Conservation (phyloP, 78 protist genomes). For the Pigoraptor vietnamica region DNA sequence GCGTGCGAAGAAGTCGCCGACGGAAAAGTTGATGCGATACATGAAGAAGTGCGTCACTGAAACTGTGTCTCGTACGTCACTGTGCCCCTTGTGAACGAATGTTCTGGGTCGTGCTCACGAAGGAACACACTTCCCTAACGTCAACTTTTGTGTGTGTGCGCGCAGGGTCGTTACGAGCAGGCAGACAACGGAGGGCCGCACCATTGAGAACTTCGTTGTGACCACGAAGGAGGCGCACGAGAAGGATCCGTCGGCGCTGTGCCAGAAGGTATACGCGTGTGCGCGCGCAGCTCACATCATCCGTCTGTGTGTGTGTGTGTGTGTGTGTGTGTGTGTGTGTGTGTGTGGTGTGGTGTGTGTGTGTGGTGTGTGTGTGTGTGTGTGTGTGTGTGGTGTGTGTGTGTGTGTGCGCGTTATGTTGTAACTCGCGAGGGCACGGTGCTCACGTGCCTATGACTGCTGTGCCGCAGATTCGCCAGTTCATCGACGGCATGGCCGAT, state of each 20-base stretch:
- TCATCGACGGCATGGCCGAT: background rate
- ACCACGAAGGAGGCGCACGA: background rate
- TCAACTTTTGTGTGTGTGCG: background rate
- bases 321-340: background rate
- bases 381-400: background rate
- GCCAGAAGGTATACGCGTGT: background rate
- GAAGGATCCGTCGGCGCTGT: background rate
- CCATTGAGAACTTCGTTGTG: background rate
- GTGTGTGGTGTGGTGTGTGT: background rate
- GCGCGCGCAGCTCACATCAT: no score
- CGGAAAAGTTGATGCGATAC: background rate
- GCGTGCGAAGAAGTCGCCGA: background rate
- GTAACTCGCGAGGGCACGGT: background rate
- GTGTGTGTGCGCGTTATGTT: background rate
- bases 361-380: background rate
- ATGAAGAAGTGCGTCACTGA: background rate
- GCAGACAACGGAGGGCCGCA: constrained; percentile 1
- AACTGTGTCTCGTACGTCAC: no score
- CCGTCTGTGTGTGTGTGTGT: background rate
- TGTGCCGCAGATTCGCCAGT: background rate
- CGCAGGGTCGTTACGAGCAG: background rate
- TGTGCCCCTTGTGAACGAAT: no score
- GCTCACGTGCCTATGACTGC: background rate
- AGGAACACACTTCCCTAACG: no score
- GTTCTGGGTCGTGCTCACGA: no score